Base-by-base conservation (phyloP, 805 yeast genomes). In the Wickerhamiella cacticola region DNA sequence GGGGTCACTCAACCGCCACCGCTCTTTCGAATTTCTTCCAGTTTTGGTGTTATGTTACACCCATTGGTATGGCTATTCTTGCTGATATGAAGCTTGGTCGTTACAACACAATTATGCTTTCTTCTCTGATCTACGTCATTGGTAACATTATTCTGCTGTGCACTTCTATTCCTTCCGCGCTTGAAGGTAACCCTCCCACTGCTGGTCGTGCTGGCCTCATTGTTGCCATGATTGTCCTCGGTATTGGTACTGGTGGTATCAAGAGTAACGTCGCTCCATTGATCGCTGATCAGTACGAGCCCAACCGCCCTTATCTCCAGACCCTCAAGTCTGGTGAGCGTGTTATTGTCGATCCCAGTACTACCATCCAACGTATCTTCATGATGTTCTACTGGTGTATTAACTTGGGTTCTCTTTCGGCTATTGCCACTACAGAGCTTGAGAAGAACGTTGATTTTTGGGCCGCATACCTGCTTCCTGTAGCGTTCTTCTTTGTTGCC, bases 21-120 rank as follows among this genome's bases (percentile, higher is more conserved):
- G 87, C 82, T 26, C 69, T 82, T 52, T 74, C 83, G 15, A 77
- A 81, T 61, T 76, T 82, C 57, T 78, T 82, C 71, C 85, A 80
- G 60, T 83, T 83, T 61, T 80, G 87, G 82, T 80, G 87, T 60
- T 83, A 82, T 62, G 70, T 82, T 41, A 80, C 89, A 39, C 94
- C 94, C 25, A 69, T 83, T 47, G 69, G 79, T 49, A 88, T 87
- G 56, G 92, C 86, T 48, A 75, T 78, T 64, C 56, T 82, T 23
- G 78, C 92, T 48, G 94, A 83, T 64, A 76, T 82, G 53, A 78
- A 68, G 63, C 73, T 75, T 69, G 92, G 92, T 50, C 79, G 81
- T 61, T 78, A 72, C 66, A 76, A 72, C 55, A 79, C 89, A 39
- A 80, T 83, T 58, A 70, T 74, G 56, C 68, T 72, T 28, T 79